Evolutionary conservation across 2,329 filamentous ascomycete species (phyloP).

Genomic region (Metarhizium robertsii): DNA sequence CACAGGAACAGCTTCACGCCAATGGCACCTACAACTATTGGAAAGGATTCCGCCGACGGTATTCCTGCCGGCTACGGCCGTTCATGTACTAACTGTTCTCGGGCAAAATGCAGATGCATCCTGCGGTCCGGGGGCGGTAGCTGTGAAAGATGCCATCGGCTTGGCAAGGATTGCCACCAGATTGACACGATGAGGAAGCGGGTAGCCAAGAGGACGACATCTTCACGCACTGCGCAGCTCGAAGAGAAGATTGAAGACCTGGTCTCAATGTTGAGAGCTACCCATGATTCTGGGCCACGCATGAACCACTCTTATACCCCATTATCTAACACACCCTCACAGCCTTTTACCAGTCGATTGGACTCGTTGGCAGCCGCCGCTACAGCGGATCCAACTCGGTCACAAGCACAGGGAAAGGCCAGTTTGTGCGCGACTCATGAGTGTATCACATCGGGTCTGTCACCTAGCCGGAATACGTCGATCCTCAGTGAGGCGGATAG

Average conservation of each 20-base stretch:
- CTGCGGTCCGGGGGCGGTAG: constrained; percentile 21
- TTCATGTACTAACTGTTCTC: constrained; percentile 37
- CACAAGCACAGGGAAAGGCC: not conserved
- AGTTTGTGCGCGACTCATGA: not conserved
- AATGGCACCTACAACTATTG: not conserved
- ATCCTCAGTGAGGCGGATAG: constrained; percentile 10
- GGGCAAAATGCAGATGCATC: constrained; percentile 40
- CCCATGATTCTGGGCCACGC: constrained; percentile 12
- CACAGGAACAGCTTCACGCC: not conserved
- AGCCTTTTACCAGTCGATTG: constrained; percentile 19
- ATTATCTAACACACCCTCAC: not conserved
- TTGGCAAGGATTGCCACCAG: constrained; percentile 37
- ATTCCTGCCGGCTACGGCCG: constrained; percentile 31
- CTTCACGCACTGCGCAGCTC: constrained; percentile 32
- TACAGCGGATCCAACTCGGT: constrained; percentile 14
- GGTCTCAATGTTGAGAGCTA: constrained; percentile 32
- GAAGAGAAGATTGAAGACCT: constrained; percentile 42
- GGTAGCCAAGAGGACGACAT: constrained; percentile 21
- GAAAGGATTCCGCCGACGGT: constrained; percentile 9
- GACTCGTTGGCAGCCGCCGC: constrained; percentile 28
- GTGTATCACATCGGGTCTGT: not conserved
- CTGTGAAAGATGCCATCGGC: constrained; percentile 34
- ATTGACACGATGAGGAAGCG: constrained; percentile 31
- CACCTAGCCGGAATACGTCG: not conserved
- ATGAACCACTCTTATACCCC: not conserved